A percentile compares a stretch with the other conserved stretches of the same genome.
phyloP scores from a whole-genome alignment of 2,329 filamentous ascomycete species.

The Reticulascus tulasneorum region DNA sequence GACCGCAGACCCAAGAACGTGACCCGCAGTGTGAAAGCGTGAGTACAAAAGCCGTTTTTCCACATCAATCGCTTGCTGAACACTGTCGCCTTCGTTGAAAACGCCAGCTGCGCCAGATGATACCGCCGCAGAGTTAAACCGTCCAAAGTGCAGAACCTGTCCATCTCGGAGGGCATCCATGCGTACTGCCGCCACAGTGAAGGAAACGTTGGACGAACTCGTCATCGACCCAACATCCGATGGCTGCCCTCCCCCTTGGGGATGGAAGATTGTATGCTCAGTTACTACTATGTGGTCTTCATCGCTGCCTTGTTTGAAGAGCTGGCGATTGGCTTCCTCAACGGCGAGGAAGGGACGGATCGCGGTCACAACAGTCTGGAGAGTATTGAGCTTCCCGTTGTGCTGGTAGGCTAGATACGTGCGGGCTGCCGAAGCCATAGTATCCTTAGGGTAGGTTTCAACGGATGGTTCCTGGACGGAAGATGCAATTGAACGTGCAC shows the following conservation, averaged over 20 bases:
- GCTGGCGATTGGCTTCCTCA: constrained; percentile 43
- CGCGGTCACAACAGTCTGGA: constrained; percentile 40
- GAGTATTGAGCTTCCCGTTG: constrained; percentile 36
- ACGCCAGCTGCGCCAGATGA: constrained; percentile 12
- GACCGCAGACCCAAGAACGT: constrained; percentile 68
- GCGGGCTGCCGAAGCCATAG: constrained; percentile 18
- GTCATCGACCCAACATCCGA: constrained; percentile 61
- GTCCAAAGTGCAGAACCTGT: constrained; percentile 63
- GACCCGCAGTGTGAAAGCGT: constrained; percentile 69
- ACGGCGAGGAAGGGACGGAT: constrained; percentile 46
- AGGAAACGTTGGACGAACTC: constrained; percentile 24
- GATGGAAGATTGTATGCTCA: constrained; percentile 67
- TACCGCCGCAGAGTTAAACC: constrained; percentile 40
- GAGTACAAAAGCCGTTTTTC: constrained; percentile 61
- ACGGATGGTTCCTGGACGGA: too few relatives aligned
- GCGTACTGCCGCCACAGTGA: constrained; percentile 55
- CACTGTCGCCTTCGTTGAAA: constrained; percentile 38
- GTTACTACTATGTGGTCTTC: constrained; percentile 57
- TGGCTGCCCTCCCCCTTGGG: constrained; percentile 71
- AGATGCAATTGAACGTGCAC: too few relatives aligned
- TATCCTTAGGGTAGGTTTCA: too few relatives aligned
- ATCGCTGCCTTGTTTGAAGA: constrained; percentile 55
- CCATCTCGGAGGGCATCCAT: constrained; percentile 45
- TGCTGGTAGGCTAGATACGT: constrained; percentile 43
- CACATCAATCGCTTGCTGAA: constrained; percentile 56